A percentile compares a stretch with the other conserved stretches of the same genome.
Conservation (phyloP, 371 early-diverging fungal genomes). For the Nosema muscidifuracis region DNA sequence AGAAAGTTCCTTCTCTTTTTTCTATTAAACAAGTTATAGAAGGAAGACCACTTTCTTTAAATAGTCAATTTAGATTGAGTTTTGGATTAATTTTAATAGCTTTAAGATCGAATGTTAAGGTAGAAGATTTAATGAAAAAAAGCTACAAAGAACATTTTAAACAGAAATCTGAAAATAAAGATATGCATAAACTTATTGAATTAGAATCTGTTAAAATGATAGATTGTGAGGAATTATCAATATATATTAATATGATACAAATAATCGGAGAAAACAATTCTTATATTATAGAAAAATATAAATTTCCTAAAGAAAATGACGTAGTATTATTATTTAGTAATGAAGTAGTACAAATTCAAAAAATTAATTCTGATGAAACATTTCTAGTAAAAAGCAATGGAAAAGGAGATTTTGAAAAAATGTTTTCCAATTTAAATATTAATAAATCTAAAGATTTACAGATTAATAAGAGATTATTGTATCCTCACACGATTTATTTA, state of each 20-base stretch:
- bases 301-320: constrained; percentile 19
- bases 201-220: constrained; percentile 15
- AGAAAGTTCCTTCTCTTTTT: constrained; percentile 41
- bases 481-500: constrained; percentile 8
- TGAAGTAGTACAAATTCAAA: constrained; percentile 10
- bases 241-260: constrained; percentile 29
- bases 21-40: constrained; percentile 46
- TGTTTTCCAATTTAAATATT: neutral
- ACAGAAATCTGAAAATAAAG: constrained; percentile 42
- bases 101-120: constrained; percentile 51
- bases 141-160: constrained; percentile 59
- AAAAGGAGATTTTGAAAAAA: neutral
- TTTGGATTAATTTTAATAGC: constrained; percentile 57
- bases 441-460: neutral
- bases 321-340: constrained; percentile 25
- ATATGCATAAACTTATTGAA: constrained; percentile 32
- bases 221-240: constrained; percentile 29
- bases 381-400: neutral
- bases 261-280: constrained; percentile 9
- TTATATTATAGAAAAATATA: constrained; percentile 14
- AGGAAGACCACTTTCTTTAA: constrained; percentile 46
- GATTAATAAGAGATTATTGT: neutral
- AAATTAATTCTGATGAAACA: neutral
- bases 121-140: constrained; percentile 60
- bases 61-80: constrained; percentile 59